These are phyloP conservation scores for Neofusicoccum parvum DNA, from an alignment of 2,329 filamentous ascomycete species.

Conservation along the genomic window DNA sequence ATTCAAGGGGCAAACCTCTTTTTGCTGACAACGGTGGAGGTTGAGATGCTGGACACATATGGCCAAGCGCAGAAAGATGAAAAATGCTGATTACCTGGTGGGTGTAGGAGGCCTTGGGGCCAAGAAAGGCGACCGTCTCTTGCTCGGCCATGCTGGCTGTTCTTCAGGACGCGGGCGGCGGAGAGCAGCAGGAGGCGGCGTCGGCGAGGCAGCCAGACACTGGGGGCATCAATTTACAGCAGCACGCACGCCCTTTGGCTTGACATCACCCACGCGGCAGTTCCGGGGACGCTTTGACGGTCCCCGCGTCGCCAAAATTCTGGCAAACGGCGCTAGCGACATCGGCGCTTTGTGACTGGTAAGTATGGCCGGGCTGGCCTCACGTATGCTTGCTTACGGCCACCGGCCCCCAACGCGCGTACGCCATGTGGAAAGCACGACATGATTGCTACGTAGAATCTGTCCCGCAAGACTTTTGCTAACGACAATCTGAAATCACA, in stretches of 20 bases:
- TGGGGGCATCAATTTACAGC: background rate
- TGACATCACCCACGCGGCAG: background rate
- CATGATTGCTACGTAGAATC: conserved; percentile 11
- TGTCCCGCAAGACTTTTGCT: conserved; percentile 12
- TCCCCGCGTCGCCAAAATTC: conserved; percentile 17
- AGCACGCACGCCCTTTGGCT: background rate
- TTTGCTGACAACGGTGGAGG: no score
- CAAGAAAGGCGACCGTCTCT: conserved; percentile 58
- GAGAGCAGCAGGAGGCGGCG: background rate
- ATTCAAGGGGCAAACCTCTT: no score
- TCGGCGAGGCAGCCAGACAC: background rate
- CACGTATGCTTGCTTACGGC: no score
- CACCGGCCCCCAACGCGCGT: background rate
- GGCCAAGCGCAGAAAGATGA: background rate
- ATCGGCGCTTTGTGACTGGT: background rate
- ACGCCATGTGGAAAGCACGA: background rate
- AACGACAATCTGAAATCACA: conserved; percentile 21
- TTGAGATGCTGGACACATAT: no score
- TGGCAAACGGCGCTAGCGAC: conserved; percentile 9
- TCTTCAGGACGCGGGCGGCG: no score
- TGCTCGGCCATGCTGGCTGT: conserved; percentile 2
- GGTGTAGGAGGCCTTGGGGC: conserved; percentile 67
- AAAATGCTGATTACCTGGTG: conserved; percentile 59
- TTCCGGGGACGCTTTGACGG: background rate
- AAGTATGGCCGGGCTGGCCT: background rate